Conservation (phyloP, 1,139 yeast species). For the Kodamaea sp. region DNA sequence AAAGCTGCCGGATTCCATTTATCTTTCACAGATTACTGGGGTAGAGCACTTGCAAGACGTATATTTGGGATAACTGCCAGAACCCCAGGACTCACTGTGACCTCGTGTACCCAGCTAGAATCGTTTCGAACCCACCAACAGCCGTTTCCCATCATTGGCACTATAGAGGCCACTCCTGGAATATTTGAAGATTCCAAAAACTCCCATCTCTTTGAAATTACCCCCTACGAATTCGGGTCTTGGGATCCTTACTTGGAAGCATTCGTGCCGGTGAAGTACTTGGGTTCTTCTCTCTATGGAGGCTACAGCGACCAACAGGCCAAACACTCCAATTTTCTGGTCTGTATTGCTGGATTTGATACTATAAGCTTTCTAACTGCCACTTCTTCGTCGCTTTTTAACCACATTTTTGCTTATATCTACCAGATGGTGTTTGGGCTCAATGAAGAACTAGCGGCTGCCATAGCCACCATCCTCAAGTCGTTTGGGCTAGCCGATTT, state of each 20-base stretch:
- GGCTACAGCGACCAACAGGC: conserved; percentile 23
- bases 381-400: conserved; percentile 71
- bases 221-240: conserved; percentile 70
- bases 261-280: conserved; percentile 52
- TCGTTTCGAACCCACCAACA: conserved; percentile 34
- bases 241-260: conserved; percentile 57
- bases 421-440: conserved; percentile 44
- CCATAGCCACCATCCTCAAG: conserved; percentile 45
- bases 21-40: conserved; percentile 70
- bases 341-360: conserved; percentile 63
- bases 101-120: conserved; percentile 26
- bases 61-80: conserved; percentile 41
- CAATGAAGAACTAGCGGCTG: conserved; percentile 38
- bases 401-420: conserved; percentile 50
- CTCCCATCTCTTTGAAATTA: conserved; percentile 52
- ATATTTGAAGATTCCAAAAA: conserved; percentile 20
- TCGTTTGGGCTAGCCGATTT: conserved; percentile 47
- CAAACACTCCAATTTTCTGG: conserved; percentile 23
- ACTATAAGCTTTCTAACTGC: conserved; percentile 74
- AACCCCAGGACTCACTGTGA: conserved; percentile 40
- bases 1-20: conserved; percentile 54
- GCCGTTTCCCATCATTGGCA: conserved; percentile 45
- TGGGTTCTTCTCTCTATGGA: conserved; percentile 52
- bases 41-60: conserved; percentile 55
- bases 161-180: conserved; percentile 34